Evolutionary conservation across 371 early-diverging fungal species (phyloP).

Genomic region (Syncephalastrum contaminatum): DNA sequence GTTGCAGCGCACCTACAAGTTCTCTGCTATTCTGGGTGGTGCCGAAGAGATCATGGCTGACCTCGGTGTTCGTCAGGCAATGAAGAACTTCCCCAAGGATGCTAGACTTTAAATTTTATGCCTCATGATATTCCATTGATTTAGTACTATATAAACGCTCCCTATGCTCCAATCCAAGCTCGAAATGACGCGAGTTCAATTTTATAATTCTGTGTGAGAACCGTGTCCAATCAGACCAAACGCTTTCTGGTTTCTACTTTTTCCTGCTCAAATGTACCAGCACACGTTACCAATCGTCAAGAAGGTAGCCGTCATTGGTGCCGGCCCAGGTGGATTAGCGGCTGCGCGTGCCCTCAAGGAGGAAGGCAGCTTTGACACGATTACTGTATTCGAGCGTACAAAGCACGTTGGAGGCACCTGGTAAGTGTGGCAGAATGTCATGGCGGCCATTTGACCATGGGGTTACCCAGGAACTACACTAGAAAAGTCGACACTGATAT

Average conservation of each 20-base stretch:
- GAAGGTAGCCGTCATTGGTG: constrained; percentile 46
- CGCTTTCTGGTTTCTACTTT: too few relatives aligned
- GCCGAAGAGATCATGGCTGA: constrained; percentile 65
- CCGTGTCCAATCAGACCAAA: too few relatives aligned
- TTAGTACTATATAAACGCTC: too few relatives aligned
- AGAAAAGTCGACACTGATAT: too few relatives aligned
- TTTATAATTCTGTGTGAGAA: too few relatives aligned
- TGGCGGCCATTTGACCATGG: neutral
- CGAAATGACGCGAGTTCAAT: too few relatives aligned
- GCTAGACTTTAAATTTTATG: constrained; percentile 16
- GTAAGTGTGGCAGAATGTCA: constrained; percentile 18
- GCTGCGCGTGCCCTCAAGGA: constrained; percentile 34
- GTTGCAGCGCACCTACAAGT: constrained; percentile 49
- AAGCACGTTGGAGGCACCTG: constrained; percentile 45
- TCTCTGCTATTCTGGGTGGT: constrained; percentile 78
- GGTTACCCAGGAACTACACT: constrained; percentile 35
- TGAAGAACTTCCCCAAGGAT: constrained; percentile 23
- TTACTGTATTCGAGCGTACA: constrained; percentile 45
- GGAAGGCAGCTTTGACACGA: constrained; percentile 34
- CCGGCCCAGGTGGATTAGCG: constrained; percentile 46
- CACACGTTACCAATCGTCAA: too few relatives aligned
- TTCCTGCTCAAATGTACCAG: too few relatives aligned
- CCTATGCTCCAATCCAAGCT: too few relatives aligned
- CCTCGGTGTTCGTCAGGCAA: constrained; percentile 34
- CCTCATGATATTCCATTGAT: neutral